Percentiles rank a stretch among this genome's conserved stretches.
Conservation (phyloP, 139 green algal species). For the Auxenochlorella pyrenoidosa region DNA sequence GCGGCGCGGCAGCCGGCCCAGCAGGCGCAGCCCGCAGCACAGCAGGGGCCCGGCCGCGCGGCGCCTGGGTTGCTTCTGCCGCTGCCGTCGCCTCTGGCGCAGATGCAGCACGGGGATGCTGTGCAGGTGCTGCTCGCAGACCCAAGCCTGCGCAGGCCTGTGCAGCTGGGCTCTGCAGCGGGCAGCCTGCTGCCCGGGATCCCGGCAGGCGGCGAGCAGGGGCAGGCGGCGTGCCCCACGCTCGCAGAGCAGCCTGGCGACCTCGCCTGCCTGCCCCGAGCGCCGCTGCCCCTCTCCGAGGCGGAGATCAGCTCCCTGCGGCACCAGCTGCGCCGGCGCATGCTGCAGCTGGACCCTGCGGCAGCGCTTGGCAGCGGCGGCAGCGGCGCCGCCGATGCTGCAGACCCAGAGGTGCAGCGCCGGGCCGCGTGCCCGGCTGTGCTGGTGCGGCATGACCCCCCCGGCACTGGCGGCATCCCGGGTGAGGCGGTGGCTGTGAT, state of each 20-base stretch:
- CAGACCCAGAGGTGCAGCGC: background rate
- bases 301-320: background rate
- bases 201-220: too few relatives aligned
- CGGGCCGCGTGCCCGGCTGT: constrained; percentile 22
- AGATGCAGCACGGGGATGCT: constrained; percentile 9
- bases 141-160: constrained; percentile 32
- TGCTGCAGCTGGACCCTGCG: constrained; percentile 9
- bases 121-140: constrained; percentile 14
- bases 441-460: constrained; percentile 30
- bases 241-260: background rate
- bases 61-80: background rate
- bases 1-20: constrained; percentile 23
- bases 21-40: constrained; percentile 1
- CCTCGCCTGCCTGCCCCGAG: background rate
- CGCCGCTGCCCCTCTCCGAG: constrained; percentile 13
- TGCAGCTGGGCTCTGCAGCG: constrained; percentile 9
- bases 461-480: background rate
- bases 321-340: constrained; percentile 3
- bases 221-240: background rate
- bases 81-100: background rate
- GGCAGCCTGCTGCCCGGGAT: constrained; percentile 6
- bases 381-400: background rate
- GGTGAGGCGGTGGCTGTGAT: background rate
- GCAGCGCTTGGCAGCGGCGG: background rate
- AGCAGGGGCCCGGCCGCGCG: background rate